These are phyloP conservation scores for Nematocida displodere DNA, from an alignment of 371 early-diverging fungal species.

Conservation along the genomic window DNA sequence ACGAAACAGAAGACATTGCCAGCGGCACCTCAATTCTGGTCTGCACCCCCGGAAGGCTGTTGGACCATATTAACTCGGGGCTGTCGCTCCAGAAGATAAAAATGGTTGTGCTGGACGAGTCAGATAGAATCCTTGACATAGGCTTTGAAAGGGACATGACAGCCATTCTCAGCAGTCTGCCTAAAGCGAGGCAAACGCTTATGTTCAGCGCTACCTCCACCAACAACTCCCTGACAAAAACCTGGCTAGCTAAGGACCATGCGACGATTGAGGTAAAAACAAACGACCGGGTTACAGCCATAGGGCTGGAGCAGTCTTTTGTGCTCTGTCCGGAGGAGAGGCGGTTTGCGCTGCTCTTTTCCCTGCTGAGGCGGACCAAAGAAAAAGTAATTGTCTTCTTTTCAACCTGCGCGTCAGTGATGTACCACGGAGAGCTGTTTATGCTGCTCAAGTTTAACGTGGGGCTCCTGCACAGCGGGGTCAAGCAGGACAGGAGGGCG, in stretches of 20 bases:
- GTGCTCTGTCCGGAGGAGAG: constrained; percentile 89
- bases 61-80: constrained; percentile 72
- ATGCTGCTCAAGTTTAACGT: constrained; percentile 48
- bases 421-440: constrained; percentile 66
- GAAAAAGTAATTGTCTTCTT: constrained; percentile 62
- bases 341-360: constrained; percentile 85
- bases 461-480: constrained; percentile 61
- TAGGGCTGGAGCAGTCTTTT: constrained; percentile 87
- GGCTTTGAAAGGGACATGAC: constrained; percentile 81
- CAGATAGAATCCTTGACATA: constrained; percentile 92
- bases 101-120: constrained; percentile 93
- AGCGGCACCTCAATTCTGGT: constrained; percentile 81
- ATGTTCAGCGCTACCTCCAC: constrained; percentile 91
- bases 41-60: constrained; percentile 90
- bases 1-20: constrained; percentile 81
- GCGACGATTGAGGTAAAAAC: constrained; percentile 89
- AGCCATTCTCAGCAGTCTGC: constrained; percentile 75
- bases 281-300: constrained; percentile 90
- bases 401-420: constrained; percentile 62
- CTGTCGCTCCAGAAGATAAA: constrained; percentile 72
- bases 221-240: constrained; percentile 85
- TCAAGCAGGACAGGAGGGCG: constrained; percentile 60
- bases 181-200: constrained; percentile 76
- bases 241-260: constrained; percentile 91
- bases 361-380: constrained; percentile 31